phyloP scores from a whole-genome alignment of 2,329 filamentous ascomycete species.

The Zymoseptoria pseudotritici region DNA sequence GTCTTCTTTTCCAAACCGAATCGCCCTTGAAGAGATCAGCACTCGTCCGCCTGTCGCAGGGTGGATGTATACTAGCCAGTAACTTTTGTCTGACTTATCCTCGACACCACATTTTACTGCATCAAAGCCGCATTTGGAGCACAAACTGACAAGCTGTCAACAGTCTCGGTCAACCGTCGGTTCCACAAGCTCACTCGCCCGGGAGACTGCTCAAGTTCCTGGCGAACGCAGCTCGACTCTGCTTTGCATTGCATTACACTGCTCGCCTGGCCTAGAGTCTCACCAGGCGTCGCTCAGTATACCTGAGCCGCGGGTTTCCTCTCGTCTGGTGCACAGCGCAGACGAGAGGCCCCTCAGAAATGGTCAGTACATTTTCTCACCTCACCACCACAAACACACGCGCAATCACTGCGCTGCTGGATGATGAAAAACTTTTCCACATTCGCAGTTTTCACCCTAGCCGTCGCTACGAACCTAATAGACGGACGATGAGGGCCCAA shows the following conservation, averaged over 20 bases:
- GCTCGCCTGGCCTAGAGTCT: not conserved
- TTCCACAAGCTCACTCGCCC: not conserved
- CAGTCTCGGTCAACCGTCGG: not conserved
- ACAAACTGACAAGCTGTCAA: constrained; percentile 1
- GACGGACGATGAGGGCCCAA: constrained; percentile 31
- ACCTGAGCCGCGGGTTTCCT: not conserved
- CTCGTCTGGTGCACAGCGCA: not conserved
- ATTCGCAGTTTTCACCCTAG: constrained; percentile 83
- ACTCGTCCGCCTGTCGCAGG: constrained; percentile 57
- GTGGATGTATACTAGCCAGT: constrained; percentile 85
- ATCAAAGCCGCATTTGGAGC: not conserved
- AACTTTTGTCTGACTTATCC: constrained; percentile 64
- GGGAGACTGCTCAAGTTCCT: not conserved
- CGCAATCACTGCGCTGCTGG: constrained; percentile 11
- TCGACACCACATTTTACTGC: constrained; percentile 10
- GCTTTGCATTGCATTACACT: not conserved
- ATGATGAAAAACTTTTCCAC: constrained; percentile 49
- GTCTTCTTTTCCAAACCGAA: constrained; percentile 85
- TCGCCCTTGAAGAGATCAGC: constrained; percentile 77
- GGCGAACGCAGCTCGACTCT: not conserved
- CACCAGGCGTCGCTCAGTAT: not conserved
- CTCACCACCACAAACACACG: not conserved
- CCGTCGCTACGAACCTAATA: constrained; percentile 35
- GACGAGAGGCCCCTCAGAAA: not conserved
- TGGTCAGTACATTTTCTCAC: constrained; percentile 6